A percentile compares a stretch with the other conserved stretches of the same genome.
Evolutionary conservation across 2,329 filamentous ascomycete species (phyloP).

Genomic region (Sporothrix luriei): DNA sequence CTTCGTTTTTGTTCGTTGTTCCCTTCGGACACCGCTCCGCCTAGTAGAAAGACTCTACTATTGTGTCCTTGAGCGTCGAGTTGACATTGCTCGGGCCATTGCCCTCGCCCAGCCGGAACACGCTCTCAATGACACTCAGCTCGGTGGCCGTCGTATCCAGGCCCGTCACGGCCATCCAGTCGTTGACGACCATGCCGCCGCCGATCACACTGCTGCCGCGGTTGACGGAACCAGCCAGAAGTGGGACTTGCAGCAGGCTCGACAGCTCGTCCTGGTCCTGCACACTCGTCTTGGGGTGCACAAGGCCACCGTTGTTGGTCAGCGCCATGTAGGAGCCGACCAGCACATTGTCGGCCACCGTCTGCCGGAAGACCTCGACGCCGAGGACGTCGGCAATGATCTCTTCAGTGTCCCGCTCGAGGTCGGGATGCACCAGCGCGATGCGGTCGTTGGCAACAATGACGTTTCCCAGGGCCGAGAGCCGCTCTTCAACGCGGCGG

Average conservation of each 20-base stretch:
- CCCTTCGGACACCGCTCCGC: conserved; percentile 23
- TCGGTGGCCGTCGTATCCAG: conserved; percentile 97
- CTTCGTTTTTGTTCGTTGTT: background rate
- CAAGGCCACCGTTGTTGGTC: conserved; percentile 92
- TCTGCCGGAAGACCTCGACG: conserved; percentile 90
- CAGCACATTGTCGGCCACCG: conserved; percentile 93
- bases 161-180: conserved; percentile 94
- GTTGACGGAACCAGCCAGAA: conserved; percentile 93
- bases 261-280: conserved; percentile 98
- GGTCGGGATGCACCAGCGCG: conserved; percentile 90
- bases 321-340: conserved; percentile 96
- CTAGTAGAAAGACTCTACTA: conserved; percentile 99
- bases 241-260: conserved; percentile 88
- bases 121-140: conserved; percentile 91
- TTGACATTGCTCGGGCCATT: conserved; percentile 76
- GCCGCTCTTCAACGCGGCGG: conserved; percentile 94
- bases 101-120: conserved; percentile 92
- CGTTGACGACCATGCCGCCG: conserved; percentile 94
- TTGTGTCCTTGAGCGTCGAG: conserved; percentile 89
- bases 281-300: conserved; percentile 95
- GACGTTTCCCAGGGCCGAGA: conserved; percentile 94
- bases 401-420: conserved; percentile 97
- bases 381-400: conserved; percentile 94
- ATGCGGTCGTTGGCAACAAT: conserved; percentile 97
- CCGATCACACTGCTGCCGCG: conserved; percentile 93